Evolutionary conservation across 2,329 filamentous ascomycete species (phyloP), one percentile per base, ranked within the genome.

Genomic region (Pestalotiopsis sp.): DNA sequence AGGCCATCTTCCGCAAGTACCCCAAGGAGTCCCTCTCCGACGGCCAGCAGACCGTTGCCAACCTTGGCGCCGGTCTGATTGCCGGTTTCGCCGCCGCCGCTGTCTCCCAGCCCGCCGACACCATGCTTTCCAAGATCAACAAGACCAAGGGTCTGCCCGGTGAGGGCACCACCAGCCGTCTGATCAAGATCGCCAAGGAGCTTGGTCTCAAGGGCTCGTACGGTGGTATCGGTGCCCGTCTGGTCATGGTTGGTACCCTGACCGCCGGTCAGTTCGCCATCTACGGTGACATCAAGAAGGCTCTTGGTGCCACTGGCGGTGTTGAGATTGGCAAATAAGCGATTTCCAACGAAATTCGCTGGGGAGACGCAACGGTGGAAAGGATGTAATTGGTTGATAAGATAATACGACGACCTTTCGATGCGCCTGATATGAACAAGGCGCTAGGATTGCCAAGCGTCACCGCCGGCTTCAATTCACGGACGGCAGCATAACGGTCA

Each of bases 111-210:
- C 91, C 91, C 75, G 91, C 91, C 79, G 91, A 93, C 81, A 93
- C 91, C 75, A 93, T 93, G 91, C 88, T 93, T 73, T 90, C 87
- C 83, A 93, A 93, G 89, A 93, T 93, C 86, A 93, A 93, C 90
- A 93, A 93, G 89, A 91, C 89, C 82, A 89, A 90, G 75, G 91
- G 90, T 83, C 83, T 87, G 67, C 91, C 91, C 69, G 91, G 91
- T 83, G 91, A 93, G 85, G 86, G 91, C 77, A 93, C 90, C 75
- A 87, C 87, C 78, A 87, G 83, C 82, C 89, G 91, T 82, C 82
- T 93, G 74, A 84, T 93, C 83, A 93, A 93, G 89, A 93, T 93
- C 78, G 90, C 84, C 74, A 89, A 89, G 81, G 91, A 93, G 81
- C 89, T 93, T 72, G 91, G 91, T 80, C 73, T 93, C 79, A 85